Conservation (phyloP, 176 grass and related monocot species). For the Microstegium vimineum region DNA sequence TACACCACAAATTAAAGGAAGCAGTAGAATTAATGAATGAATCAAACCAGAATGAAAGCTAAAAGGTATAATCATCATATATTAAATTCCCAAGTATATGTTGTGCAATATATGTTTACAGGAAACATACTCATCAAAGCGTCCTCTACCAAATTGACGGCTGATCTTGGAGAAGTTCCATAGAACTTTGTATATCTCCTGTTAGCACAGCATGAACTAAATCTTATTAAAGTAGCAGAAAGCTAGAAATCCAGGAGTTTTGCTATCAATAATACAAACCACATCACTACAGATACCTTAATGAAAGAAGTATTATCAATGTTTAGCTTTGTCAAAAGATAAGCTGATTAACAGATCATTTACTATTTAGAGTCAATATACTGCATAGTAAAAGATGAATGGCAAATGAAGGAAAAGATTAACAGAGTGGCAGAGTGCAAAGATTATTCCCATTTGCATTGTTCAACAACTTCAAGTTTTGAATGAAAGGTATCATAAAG, state of each 20-base stretch:
- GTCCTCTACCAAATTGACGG: constrained; percentile 84
- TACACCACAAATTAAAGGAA: background rate
- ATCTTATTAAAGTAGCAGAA: background rate
- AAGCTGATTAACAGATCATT: background rate
- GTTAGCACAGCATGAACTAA: constrained; percentile 36
- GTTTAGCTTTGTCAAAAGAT: background rate
- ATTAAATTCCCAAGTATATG: background rate
- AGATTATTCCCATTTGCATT: background rate
- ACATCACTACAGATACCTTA: background rate
- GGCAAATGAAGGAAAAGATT: background rate
- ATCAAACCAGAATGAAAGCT: constrained; percentile 18
- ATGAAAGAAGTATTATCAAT: constrained; percentile 1
- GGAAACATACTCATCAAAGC: constrained; percentile 85
- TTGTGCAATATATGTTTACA: constrained; percentile 8
- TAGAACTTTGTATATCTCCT: constrained; percentile 99
- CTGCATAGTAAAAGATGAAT: background rate
- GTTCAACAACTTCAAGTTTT: background rate
- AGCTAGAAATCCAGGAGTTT: background rate
- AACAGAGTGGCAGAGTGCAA: background rate
- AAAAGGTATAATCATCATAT: constrained; percentile 6
- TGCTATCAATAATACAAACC: background rate
- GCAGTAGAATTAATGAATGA: constrained; percentile 16
- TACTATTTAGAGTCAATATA: background rate
- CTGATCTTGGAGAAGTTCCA: constrained; percentile 85
- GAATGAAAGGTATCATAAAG: background rate